phyloP scores from a whole-genome alignment of 257 asterid species.

The Anisodus acutangulus region DNA sequence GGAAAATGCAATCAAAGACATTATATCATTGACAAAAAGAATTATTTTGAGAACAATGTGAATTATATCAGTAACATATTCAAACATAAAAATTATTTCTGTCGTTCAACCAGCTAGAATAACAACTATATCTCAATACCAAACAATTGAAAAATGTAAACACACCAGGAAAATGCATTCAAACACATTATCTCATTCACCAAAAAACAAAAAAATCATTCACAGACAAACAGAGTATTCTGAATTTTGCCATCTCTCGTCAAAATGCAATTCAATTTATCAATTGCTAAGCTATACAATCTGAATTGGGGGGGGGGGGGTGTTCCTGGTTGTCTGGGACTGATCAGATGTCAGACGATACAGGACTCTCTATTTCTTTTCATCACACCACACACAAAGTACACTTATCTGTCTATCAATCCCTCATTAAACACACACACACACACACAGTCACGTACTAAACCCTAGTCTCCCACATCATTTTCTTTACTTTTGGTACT shows the following conservation, averaged over 20 bases:
- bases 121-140: background rate
- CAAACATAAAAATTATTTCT: background rate
- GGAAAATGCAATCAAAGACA: background rate
- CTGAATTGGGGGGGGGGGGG: background rate
- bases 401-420: conserved; percentile 20
- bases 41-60: background rate
- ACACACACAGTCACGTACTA: conserved; percentile 30
- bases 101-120: background rate
- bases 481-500: background rate
- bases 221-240: background rate
- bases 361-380: conserved; percentile 34
- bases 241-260: background rate
- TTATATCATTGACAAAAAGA: background rate
- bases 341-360: conserved; percentile 23
- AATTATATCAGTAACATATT: background rate
- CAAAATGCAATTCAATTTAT: background rate
- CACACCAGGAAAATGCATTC: background rate
- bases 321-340: conserved; percentile 10
- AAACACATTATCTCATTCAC: background rate
- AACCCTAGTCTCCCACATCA: conserved; percentile 1
- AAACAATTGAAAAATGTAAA: background rate
- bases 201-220: background rate
- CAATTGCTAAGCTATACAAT: background rate
- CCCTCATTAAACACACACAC: conserved; percentile 41
- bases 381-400: conserved; percentile 13